Conservation (phyloP, 768 basidiomycete genomes). For the Suillus clintonianus region DNA sequence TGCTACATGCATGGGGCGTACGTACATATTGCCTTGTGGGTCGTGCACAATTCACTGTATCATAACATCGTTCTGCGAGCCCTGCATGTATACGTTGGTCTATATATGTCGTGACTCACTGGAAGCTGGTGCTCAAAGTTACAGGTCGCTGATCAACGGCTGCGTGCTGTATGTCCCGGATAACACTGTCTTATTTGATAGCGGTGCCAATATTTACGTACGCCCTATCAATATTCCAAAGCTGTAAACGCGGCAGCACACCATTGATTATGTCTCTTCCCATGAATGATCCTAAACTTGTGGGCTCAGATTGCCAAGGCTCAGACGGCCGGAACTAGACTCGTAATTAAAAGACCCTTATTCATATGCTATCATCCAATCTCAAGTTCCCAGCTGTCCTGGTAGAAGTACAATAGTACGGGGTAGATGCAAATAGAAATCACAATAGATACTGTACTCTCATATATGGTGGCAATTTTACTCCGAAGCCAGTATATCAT, state of each 20-base stretch:
- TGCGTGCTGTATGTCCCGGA: background rate
- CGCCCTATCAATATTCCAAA: no score
- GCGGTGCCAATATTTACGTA: background rate
- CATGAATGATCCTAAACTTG: no score
- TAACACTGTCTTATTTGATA: background rate
- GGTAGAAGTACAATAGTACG: background rate
- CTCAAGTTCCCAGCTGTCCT: background rate
- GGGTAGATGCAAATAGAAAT: background rate
- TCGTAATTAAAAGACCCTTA: no score
- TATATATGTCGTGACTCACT: no score
- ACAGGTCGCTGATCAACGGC: background rate
- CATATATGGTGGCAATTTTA: background rate
- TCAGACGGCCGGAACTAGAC: no score
- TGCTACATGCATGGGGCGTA: background rate
- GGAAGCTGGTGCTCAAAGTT: no score
- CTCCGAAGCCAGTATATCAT: constrained; percentile 42
- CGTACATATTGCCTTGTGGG: constrained; percentile 1
- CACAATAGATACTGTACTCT: constrained; percentile 2
- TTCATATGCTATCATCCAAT: no score
- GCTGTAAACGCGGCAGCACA: no score
- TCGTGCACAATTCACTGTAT: background rate
- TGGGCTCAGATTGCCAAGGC: no score
- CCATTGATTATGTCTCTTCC: no score
- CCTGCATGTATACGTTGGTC: background rate
- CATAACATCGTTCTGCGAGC: constrained; percentile 5